These are phyloP conservation scores for Inonotus obliquus DNA, from an alignment of 1,284 basidiomycete genomes.

Conservation along the genomic window DNA sequence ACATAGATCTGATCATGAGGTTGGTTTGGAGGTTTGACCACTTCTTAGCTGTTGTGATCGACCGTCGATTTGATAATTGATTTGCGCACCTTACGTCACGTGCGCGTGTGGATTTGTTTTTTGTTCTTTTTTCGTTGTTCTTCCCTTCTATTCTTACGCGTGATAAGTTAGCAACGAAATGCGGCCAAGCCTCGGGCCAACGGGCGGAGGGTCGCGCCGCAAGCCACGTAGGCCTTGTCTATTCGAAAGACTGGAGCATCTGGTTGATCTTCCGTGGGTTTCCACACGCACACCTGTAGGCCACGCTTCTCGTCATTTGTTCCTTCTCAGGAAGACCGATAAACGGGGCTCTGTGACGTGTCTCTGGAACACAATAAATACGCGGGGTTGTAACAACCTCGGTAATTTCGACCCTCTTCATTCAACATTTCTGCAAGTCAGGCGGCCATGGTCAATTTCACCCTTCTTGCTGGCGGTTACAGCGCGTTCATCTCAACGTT, in stretches of 20 bases:
- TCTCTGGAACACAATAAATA: background rate
- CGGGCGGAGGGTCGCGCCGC: background rate
- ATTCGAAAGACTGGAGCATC: background rate
- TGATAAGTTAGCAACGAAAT: background rate
- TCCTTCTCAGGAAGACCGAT: background rate
- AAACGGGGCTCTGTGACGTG: background rate
- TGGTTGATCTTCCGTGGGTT: background rate
- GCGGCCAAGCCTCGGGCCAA: background rate
- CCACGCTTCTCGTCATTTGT: background rate
- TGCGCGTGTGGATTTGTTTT: background rate
- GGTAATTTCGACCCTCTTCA: background rate
- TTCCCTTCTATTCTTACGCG: background rate
- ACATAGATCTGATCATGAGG: no score
- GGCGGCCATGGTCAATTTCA: slow-evolving; percentile 50
- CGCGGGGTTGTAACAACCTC: background rate
- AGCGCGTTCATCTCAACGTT: slow-evolving; percentile 57
- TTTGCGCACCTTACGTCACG: no score
- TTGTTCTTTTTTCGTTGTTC: background rate
- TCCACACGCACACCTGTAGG: background rate
- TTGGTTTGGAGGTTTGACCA: no score
- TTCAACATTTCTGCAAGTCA: background rate
- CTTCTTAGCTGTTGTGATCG: no score
- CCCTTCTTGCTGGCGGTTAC: slow-evolving; percentile 58
- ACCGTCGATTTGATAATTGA: no score
- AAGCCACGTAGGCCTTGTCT: background rate